Conservation (phyloP, 192 early-diverging fungal species). For the Linnemannia elongata region DNA sequence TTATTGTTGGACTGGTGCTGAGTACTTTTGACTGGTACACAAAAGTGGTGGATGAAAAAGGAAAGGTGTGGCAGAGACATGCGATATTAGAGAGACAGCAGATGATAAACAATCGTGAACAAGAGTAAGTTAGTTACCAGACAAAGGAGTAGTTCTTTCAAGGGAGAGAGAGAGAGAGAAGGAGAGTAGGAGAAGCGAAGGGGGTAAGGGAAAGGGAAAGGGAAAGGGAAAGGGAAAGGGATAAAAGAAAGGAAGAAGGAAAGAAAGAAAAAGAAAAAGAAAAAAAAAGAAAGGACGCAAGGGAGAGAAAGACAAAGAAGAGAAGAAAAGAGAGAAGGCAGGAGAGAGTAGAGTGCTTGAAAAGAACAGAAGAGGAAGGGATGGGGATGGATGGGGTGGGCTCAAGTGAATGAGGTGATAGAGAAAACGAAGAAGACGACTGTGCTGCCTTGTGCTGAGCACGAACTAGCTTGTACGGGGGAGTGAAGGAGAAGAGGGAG, state of each 20-base stretch:
- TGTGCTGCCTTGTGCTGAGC: no score
- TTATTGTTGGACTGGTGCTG: neutral
- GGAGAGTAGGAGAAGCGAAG: neutral
- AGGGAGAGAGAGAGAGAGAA: neutral
- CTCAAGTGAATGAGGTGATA: no score
- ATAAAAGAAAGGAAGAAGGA: neutral
- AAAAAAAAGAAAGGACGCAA: neutral
- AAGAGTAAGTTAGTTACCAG: neutral
- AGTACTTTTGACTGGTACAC: neutral
- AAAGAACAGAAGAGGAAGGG: neutral
- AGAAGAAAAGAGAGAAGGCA: neutral
- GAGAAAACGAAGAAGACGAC: neutral
- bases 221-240: neutral
- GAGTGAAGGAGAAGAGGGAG: no score
- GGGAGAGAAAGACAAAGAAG: neutral
- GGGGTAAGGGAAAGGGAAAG: neutral
- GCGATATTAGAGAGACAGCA: no score
- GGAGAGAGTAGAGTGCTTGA: neutral
- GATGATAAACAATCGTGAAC: no score
- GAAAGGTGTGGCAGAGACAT: neutral
- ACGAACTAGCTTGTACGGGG: no score
- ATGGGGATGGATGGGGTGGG: no score
- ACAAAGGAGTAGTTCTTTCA: neutral
- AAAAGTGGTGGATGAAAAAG: no score
- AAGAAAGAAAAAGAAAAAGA: neutral